Base-by-base conservation (phyloP, 805 yeast species). In the Starmerella bacillaris region DNA sequence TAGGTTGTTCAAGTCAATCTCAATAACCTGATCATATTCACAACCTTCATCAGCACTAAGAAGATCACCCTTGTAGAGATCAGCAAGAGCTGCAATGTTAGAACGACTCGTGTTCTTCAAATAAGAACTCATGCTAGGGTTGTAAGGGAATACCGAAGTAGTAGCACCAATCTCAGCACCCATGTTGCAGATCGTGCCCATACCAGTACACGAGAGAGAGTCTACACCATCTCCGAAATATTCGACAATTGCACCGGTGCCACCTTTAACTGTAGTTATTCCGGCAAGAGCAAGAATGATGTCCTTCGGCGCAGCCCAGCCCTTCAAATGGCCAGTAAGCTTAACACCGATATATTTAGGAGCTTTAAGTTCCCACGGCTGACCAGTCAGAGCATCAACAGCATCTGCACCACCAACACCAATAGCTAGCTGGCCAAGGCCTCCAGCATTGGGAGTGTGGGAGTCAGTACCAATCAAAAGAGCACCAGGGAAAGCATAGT, bases 351-450 rank as follows among this genome's bases (percentile, higher is more conserved):
- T 61, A 52, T 83, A 70, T 66, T 79, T 82, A 54, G 96, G 96
- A 41, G 95, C 95, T 69, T 84, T 84, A 56, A 84, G 72, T 65
- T 84, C 96, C 96, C 96, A 84, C 38, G 96, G 77, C 47, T 82
- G 69, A 54, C 78, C 77, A 42, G 95, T 79, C 74, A 84, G 72
- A 42, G 82, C 95, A 59, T 84, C 96, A 49, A 84, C 96, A 44
- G 95, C 95, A 60, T 84, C 96, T 48, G 96, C 96, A 70, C 96
- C 96, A 68, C 95, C 96, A 49, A 86, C 95, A 71, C 95, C 96
- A 50, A 84, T 84, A 48, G 95, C 95, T 54, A 84, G 72, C 64
- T 80, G 92, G 65, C 95, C 95, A 54, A 84, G 70, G 64, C 95
- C 95, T 68, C 95, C 95, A 40, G 94, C 95, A 60, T 84, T 84